Conservation (phyloP, 768 basidiomycete genomes). For the Hygrocybe punicea region DNA sequence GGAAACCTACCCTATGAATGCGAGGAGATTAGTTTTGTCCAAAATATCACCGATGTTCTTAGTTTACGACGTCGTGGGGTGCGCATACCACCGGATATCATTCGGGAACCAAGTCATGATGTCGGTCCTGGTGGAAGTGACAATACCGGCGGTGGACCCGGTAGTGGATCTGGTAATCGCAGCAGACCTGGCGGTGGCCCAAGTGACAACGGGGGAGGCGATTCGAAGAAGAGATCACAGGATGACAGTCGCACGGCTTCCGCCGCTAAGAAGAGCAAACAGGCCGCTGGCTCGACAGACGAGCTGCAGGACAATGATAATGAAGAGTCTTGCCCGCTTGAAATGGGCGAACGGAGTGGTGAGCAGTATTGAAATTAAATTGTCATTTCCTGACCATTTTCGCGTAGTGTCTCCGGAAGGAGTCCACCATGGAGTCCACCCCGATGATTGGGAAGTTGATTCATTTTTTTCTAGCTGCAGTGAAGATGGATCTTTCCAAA, state of each 20-base stretch:
- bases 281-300: background rate
- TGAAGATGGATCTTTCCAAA: conserved; percentile 2
- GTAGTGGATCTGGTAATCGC: background rate
- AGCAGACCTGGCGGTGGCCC: background rate
- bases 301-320: background rate
- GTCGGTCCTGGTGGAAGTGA: background rate
- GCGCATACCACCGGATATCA: background rate
- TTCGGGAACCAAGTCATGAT: background rate
- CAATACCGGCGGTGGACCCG: background rate
- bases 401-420: background rate
- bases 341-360: conserved; percentile 1
- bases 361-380: background rate
- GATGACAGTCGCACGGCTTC: background rate
- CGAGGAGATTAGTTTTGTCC: conserved; percentile 2
- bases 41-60: background rate
- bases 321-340: background rate
- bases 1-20: background rate
- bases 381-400: background rate
- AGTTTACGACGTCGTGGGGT: background rate
- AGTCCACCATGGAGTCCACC: conserved; percentile 1
- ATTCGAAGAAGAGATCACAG: conserved; percentile 3
- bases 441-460: conserved; percentile 2
- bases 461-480: background rate
- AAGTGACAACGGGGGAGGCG: background rate
- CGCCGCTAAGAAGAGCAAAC: background rate